phyloP scores from a whole-genome alignment of 352 stramenopile genomes.

The Globisporangium paroecandrum region DNA sequence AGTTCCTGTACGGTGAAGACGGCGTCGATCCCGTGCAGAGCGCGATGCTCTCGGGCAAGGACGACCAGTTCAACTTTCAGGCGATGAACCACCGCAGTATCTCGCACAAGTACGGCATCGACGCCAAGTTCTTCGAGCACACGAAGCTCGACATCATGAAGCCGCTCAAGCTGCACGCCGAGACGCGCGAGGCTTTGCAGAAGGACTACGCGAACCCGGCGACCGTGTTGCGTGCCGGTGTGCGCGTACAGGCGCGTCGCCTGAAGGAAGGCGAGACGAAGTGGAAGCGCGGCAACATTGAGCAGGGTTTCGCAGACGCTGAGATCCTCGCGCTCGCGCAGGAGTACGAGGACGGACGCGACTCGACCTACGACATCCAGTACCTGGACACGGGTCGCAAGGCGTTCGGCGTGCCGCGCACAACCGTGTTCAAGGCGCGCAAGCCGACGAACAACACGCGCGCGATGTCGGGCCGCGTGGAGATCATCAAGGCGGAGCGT shows the following conservation, averaged over 20 bases:
- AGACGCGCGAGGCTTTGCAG: slow-evolving; percentile 51
- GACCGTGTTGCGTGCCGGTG: slow-evolving; percentile 46
- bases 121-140: slow-evolving; percentile 85
- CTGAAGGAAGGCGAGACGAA: slow-evolving; percentile 77
- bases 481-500: slow-evolving; percentile 67
- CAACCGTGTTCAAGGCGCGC: slow-evolving; percentile 69
- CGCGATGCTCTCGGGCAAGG: slow-evolving; percentile 93
- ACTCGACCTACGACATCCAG: slow-evolving; percentile 84
- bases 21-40: slow-evolving; percentile 96
- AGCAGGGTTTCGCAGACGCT: slow-evolving; percentile 64
- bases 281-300: slow-evolving; percentile 86
- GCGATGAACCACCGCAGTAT: slow-evolving; percentile 96
- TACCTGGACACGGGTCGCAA: slow-evolving; percentile 84
- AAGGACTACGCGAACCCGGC: slow-evolving; percentile 34
- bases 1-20: slow-evolving; percentile 99
- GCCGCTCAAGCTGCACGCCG: slow-evolving; percentile 72
- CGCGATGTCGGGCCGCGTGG: slow-evolving; percentile 77
- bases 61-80: slow-evolving; percentile 92
- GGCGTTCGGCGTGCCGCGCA: slow-evolving; percentile 72
- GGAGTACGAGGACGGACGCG: slow-evolving; percentile 60
- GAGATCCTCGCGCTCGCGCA: slow-evolving; percentile 62
- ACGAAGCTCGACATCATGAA: slow-evolving; percentile 90
- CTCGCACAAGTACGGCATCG: slow-evolving; percentile 91
- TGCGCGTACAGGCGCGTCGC: slow-evolving; percentile 64
- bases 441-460: slow-evolving; percentile 62